These are phyloP conservation scores for Albugo candida DNA, from an alignment of 352 stramenopile genomes.

Conservation along the genomic window DNA sequence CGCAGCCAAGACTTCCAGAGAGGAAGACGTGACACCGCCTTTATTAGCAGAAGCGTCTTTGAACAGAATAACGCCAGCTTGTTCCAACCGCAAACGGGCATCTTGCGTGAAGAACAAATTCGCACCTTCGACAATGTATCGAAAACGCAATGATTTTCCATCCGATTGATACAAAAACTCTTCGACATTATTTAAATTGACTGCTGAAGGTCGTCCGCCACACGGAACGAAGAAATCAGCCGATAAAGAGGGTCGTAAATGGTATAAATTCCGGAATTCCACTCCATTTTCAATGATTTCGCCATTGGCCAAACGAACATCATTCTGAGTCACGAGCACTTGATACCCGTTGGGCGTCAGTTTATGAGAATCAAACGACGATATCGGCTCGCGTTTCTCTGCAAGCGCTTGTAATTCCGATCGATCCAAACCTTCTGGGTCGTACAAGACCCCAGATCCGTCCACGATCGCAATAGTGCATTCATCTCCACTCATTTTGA, in stretches of 20 bases:
- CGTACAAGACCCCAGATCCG: constrained; percentile 85
- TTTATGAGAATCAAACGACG: constrained; percentile 72
- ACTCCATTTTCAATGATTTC: constrained; percentile 83
- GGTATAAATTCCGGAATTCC: constrained; percentile 93
- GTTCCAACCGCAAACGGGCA: constrained; percentile 84
- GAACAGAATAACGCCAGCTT: constrained; percentile 90
- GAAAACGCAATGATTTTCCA: constrained; percentile 69
- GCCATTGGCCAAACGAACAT: constrained; percentile 41
- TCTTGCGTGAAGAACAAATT: constrained; percentile 96
- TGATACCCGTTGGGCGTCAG: constrained; percentile 38
- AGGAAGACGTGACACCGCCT: constrained; percentile 61
- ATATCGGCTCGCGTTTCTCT: constrained; percentile 73
- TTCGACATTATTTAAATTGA: constrained; percentile 91
- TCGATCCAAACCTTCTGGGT: constrained; percentile 86
- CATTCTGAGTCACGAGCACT: constrained; percentile 50
- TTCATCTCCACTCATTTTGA: constrained; percentile 92
- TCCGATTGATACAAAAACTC: constrained; percentile 69
- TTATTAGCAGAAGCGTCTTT: constrained; percentile 93
- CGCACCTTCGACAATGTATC: constrained; percentile 94
- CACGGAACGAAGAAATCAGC: constrained; percentile 95
- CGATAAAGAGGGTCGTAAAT: constrained; percentile 81
- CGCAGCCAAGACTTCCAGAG: constrained; percentile 54
- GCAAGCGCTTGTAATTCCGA: constrained; percentile 85
- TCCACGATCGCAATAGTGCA: constrained; percentile 92
- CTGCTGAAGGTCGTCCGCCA: constrained; percentile 87